Percentiles rank a stretch among this genome's conserved stretches.
Conservation (phyloP, 805 yeast species). For the Hanseniaspora valbyensis region DNA sequence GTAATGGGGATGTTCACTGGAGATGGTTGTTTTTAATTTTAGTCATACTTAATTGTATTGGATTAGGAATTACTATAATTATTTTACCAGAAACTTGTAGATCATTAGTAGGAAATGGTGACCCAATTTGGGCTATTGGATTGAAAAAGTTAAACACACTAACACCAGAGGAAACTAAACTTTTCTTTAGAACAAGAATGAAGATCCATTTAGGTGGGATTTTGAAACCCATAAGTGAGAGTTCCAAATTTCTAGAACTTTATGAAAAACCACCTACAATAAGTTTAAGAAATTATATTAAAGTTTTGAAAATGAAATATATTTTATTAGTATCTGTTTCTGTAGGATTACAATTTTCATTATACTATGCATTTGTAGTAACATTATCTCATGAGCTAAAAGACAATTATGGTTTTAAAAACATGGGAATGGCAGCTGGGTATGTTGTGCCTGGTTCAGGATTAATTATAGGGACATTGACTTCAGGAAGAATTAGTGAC, state of each 20-base stretch:
- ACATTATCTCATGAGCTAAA: slow-evolving; percentile 36
- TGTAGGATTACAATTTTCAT: slow-evolving; percentile 42
- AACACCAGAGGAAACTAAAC: not conserved
- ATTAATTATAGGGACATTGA: slow-evolving; percentile 38
- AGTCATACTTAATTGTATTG: slow-evolving; percentile 53
- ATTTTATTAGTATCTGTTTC: slow-evolving; percentile 37
- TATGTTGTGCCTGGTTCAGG: slow-evolving; percentile 46
- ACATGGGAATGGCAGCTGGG: slow-evolving; percentile 34
- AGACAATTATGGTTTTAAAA: slow-evolving; percentile 30
- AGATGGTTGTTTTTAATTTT: slow-evolving; percentile 73
- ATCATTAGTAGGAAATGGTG: slow-evolving; percentile 47
- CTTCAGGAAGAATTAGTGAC: slow-evolving; percentile 42
- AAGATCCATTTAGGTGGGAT: slow-evolving; percentile 21
- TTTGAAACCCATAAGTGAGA: slow-evolving; percentile 23
- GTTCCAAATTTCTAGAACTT: slow-evolving; percentile 20
- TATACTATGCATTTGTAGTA: slow-evolving; percentile 44
- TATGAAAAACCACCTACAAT: slow-evolving; percentile 41
- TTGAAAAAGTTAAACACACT: not conserved
- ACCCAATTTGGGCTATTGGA: slow-evolving; percentile 24
- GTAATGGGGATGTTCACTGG: slow-evolving; percentile 50
- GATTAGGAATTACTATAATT: slow-evolving; percentile 41
- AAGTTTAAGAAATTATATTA: slow-evolving; percentile 30
- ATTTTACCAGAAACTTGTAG: slow-evolving; percentile 73
- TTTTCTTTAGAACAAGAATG: not conserved
- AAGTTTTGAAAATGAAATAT: slow-evolving; percentile 34